These are phyloP conservation scores for Russula emetica DNA, from an alignment of 768 basidiomycete genomes.

Conservation along the genomic window DNA sequence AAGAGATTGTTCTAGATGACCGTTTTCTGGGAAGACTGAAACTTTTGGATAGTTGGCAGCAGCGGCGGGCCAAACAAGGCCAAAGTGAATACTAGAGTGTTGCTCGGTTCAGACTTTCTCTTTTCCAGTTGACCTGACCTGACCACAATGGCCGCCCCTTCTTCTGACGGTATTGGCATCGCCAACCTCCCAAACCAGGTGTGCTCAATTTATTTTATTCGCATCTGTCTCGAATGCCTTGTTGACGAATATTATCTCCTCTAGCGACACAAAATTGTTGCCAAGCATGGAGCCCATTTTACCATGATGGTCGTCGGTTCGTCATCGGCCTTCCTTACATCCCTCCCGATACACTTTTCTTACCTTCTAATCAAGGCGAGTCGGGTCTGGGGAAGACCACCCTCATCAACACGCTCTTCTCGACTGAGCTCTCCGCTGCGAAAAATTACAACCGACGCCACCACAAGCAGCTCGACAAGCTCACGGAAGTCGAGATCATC, in stretches of 20 bases:
- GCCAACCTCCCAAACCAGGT: conserved; percentile 99
- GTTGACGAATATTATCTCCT: not conserved
- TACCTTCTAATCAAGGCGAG: conserved; percentile 57
- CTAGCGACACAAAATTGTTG: conserved; percentile 98
- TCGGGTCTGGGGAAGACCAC: conserved; percentile 97
- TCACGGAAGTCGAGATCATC: conserved; percentile 98
- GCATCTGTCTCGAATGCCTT: conserved; percentile 9
- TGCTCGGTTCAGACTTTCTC: not conserved
- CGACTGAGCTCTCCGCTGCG: conserved; percentile 86
- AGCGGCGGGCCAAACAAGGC: not conserved
- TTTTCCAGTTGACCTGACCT: not conserved
- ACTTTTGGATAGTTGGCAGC: no score
- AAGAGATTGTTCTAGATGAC: no score
- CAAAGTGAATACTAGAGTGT: conserved; percentile 3
- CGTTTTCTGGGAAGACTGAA: no score
- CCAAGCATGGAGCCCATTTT: conserved; percentile 95
- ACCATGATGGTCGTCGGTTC: conserved; percentile 98
- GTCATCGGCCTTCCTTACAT: conserved; percentile 32
- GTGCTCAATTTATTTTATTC: conserved; percentile 34
- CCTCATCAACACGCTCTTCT: conserved; percentile 97
- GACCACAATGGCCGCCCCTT: conserved; percentile 28
- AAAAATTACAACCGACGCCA: conserved; percentile 90
- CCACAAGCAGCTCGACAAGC: conserved; percentile 96
- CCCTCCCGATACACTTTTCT: conserved; percentile 5
- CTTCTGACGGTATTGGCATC: conserved; percentile 80